A percentile compares a stretch with the other conserved stretches of the same genome.
Conservation (phyloP, 371 early-diverging fungal species). For the Vairimorpha apis region DNA sequence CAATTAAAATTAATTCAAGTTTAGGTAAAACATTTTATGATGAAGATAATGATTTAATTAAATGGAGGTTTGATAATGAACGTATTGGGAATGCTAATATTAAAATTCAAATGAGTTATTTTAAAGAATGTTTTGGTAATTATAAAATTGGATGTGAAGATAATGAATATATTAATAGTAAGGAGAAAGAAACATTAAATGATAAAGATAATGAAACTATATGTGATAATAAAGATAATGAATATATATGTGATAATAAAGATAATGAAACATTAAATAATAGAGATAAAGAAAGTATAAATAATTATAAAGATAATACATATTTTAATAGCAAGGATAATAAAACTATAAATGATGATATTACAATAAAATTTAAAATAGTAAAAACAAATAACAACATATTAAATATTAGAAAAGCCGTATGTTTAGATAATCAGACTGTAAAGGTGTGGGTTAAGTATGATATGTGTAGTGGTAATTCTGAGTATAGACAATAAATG, state of each 20-base stretch:
- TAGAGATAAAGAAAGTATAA: no score
- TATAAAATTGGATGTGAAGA: no score
- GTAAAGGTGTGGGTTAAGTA: constrained; percentile 32
- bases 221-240: not conserved
- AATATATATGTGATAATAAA: not conserved
- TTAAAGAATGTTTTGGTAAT: no score
- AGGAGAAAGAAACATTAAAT: no score
- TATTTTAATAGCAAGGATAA: no score
- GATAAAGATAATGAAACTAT: not conserved
- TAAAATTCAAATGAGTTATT: not conserved
- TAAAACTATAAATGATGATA: not conserved
- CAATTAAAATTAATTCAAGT: not conserved
- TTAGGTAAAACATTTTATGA: not conserved
- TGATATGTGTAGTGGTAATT: constrained; percentile 9
- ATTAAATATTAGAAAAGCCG: constrained; percentile 30
- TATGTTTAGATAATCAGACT: constrained; percentile 15
- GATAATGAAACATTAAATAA: not conserved
- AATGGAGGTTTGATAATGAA: constrained; percentile 6
- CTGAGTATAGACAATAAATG: constrained; percentile 1
- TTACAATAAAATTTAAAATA: not conserved
- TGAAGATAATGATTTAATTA: not conserved
- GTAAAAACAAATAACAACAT: not conserved
- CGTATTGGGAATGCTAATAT: not conserved
- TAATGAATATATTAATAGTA: no score
- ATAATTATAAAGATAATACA: no score